phyloP scores from a whole-genome alignment of 192 early-diverging fungal species.

The Ambispora gerdemannii region DNA sequence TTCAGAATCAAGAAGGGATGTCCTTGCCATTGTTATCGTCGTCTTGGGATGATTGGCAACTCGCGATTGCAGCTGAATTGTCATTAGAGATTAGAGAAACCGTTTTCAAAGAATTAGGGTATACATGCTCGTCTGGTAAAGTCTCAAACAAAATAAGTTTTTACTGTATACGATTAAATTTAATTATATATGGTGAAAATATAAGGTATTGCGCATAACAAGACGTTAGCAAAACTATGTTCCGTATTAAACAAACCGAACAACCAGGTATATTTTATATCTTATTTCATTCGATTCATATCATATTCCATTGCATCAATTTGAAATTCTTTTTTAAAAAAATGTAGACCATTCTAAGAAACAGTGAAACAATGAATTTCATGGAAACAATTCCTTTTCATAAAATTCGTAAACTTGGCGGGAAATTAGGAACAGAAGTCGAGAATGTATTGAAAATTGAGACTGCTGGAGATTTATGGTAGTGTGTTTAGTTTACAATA shows the following conservation, averaged over 20 bases:
- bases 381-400: conserved; percentile 63
- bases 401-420: conserved; percentile 85
- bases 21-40: neutral
- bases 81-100: conserved; percentile 60
- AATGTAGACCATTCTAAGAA: conserved; percentile 66
- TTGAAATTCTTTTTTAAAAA: no score
- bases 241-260: conserved; percentile 83
- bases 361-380: conserved; percentile 52
- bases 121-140: conserved; percentile 75
- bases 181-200: neutral
- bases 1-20: neutral
- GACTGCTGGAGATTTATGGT: conserved; percentile 21
- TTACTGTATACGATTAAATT: neutral
- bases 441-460: conserved; percentile 37
- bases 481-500: neutral
- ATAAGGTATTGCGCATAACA: conserved; percentile 81
- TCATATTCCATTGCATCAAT: conserved; percentile 1
- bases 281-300: neutral
- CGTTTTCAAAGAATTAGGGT: conserved; percentile 65
- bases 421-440: conserved; percentile 76
- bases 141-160: no score
- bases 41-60: conserved; percentile 74
- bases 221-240: conserved; percentile 80
- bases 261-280: conserved; percentile 55
- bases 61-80: conserved; percentile 70